Conservation (phyloP, 164 flowering plant genomes). For the Vitis labrusca region DNA sequence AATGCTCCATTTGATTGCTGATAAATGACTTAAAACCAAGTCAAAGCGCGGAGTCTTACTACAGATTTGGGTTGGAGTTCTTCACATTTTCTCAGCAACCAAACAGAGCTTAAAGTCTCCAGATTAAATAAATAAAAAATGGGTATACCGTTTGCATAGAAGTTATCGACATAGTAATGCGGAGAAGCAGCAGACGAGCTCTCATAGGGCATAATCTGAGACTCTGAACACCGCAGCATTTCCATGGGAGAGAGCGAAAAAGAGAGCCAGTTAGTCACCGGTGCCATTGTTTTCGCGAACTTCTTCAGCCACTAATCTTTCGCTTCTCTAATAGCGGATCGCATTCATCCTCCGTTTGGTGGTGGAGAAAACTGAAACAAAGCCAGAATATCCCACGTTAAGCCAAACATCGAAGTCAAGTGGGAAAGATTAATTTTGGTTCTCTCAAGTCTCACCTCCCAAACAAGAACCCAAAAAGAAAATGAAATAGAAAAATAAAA, state of each 20-base stretch:
- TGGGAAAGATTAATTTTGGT: not conserved
- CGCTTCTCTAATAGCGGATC: not conserved
- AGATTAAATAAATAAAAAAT: not conserved
- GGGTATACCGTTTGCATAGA: conserved; percentile 34
- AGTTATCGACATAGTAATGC: conserved; percentile 49
- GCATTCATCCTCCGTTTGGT: not conserved
- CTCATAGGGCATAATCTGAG: conserved; percentile 33
- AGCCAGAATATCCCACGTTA: not conserved
- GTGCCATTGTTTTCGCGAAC: conserved; percentile 45
- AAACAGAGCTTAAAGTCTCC: not conserved
- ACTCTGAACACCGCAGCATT: conserved; percentile 43
- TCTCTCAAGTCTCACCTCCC: too few relatives aligned
- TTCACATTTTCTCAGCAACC: conserved; percentile 9
- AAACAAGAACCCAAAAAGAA: too few relatives aligned
- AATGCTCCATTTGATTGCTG: too few relatives aligned
- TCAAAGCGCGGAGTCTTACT: too few relatives aligned
- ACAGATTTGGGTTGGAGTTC: too few relatives aligned
- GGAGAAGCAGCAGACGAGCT: conserved; percentile 33
- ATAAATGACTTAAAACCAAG: too few relatives aligned
- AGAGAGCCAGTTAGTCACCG: conserved; percentile 70
- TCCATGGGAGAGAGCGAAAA: conserved; percentile 73
- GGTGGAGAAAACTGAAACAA: not conserved
- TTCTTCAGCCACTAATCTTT: not conserved
- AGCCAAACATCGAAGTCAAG: not conserved
- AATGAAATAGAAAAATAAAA: too few relatives aligned